Evolutionary conservation across 2,329 filamentous ascomycete species (phyloP).

Genomic region (Fusarium sp.): DNA sequence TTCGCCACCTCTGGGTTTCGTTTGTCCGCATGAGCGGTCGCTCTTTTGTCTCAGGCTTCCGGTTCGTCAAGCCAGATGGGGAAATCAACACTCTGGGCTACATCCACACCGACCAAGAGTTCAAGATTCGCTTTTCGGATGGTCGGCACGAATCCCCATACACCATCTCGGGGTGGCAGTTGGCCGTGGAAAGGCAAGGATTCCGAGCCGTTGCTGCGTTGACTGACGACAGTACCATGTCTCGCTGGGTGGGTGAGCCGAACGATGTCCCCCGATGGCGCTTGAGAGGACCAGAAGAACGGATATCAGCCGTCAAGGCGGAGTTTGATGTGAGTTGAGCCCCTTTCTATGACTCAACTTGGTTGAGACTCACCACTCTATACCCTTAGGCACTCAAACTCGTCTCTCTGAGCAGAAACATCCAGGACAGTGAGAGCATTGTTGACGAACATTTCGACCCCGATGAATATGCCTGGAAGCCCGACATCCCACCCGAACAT

Average conservation of each 20-base stretch:
- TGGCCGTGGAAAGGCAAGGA: constrained; percentile 11
- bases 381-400: not conserved
- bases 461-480: not conserved
- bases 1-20: constrained; percentile 14
- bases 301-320: constrained; percentile 4
- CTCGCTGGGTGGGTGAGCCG: constrained; percentile 16
- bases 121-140: not conserved
- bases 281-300: not conserved
- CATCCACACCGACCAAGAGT: constrained; percentile 9
- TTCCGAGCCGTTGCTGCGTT: constrained; percentile 11
- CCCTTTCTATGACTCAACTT: not conserved
- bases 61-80: not conserved
- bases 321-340: constrained; percentile 11
- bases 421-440: not conserved
- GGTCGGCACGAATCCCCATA: not conserved
- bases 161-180: constrained; percentile 12
- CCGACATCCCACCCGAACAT: not conserved
- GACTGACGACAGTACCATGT: not conserved
- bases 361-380: not conserved
- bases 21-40: constrained; percentile 1
- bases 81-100: constrained; percentile 9
- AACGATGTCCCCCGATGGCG: not conserved
- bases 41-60: constrained; percentile 14
- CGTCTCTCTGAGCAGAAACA: not conserved
- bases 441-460: not conserved